phyloP scores from a whole-genome alignment of 768 basidiomycete species.

The Chlorophyllum brunneum region DNA sequence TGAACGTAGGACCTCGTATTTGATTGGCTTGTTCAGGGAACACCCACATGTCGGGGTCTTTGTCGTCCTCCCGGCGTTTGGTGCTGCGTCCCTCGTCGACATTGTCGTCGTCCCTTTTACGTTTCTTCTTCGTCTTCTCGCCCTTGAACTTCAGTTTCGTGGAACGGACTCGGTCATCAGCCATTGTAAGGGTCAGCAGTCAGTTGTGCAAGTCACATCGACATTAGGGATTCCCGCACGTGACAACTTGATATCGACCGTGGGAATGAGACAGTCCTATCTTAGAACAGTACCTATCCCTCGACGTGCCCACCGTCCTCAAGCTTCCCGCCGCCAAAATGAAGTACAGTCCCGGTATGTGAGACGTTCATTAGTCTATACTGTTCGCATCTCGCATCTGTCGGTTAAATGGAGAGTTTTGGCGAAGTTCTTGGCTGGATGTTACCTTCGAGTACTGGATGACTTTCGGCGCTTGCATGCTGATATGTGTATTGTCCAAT shows the following conservation, averaged over 20 bases:
- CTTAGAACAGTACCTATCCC: slow-evolving; percentile 15
- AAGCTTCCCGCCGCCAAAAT: slow-evolving; percentile 53
- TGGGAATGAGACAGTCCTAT: slow-evolving; percentile 27
- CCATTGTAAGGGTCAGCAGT: slow-evolving; percentile 19
- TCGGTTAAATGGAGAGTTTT: slow-evolving; percentile 25
- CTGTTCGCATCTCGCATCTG: slow-evolving; percentile 18
- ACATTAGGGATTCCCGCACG: slow-evolving; percentile 29
- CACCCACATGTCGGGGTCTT: slow-evolving; percentile 76
- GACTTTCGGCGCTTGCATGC: slow-evolving; percentile 20
- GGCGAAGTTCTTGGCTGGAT: slow-evolving; percentile 51
- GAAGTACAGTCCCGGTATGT: slow-evolving; percentile 85
- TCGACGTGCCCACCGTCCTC: slow-evolving; percentile 56
- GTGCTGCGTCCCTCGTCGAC: slow-evolving; percentile 42
- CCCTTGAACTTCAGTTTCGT: slow-evolving; percentile 88
- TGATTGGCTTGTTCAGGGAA: slow-evolving; percentile 65
- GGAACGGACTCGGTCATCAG: slow-evolving; percentile 51
- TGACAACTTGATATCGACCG: slow-evolving; percentile 24
- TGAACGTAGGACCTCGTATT: slow-evolving; percentile 86
- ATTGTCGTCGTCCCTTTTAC: slow-evolving; percentile 61
- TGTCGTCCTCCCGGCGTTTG: slow-evolving; percentile 53
- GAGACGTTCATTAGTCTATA: slow-evolving; percentile 21
- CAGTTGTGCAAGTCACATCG: not conserved
- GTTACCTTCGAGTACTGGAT: slow-evolving; percentile 23
- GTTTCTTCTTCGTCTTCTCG: slow-evolving; percentile 80
- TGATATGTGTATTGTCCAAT: slow-evolving; percentile 24